Base-by-base conservation (phyloP, 805 yeast species). In the Starmerella apicola region DNA sequence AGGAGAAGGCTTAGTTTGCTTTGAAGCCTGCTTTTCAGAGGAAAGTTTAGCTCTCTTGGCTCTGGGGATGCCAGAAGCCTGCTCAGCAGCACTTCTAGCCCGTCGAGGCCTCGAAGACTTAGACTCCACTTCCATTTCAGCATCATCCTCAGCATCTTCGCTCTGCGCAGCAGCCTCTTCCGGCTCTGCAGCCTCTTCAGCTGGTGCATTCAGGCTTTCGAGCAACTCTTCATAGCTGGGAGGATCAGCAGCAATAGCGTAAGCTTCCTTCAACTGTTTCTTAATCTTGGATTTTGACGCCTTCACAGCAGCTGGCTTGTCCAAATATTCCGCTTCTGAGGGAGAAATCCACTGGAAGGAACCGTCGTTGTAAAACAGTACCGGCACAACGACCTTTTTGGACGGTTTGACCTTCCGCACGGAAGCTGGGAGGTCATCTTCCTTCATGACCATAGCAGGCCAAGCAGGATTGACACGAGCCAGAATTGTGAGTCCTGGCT, bases 381-480 rank as follows among this genome's bases (percentile, higher is more conserved):
- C 82, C 49, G 58, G 79, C 68, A 51, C 62, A 5, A 43, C 48
- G 12, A 30, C 36, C 21, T 55, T 53, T 15, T 41, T 42, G 48
- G 71, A 71, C 13, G 83, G 81, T 43, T 65, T 67, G 47, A 65
- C 68, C 15, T 59, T 56, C 20, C 60, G 48, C 22, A 81, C 71
- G 49, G 67, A 62, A 17, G 63, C 71, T 0, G 94, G 91, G 5
- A 82, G 64, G 6, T 72, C 58, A 15, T 68, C 66, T 43, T 64
- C 70, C 1, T 76, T 78, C 3, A 82, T 68, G 3, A 81, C 73
- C 68, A 81, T 73, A 2, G 85, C 84, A 0, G 94, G 94, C 94
- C 94, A 82, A 29, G 86, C 78, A 1, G 93, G 81, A 51, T 80
- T 80, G 30, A 80, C 76, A 55, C 81, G 80, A 3, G 86, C 86